These are phyloP conservation scores for Hypoxylon sp. DNA, from an alignment of 2,329 filamentous ascomycete genomes.

Conservation along the genomic window DNA sequence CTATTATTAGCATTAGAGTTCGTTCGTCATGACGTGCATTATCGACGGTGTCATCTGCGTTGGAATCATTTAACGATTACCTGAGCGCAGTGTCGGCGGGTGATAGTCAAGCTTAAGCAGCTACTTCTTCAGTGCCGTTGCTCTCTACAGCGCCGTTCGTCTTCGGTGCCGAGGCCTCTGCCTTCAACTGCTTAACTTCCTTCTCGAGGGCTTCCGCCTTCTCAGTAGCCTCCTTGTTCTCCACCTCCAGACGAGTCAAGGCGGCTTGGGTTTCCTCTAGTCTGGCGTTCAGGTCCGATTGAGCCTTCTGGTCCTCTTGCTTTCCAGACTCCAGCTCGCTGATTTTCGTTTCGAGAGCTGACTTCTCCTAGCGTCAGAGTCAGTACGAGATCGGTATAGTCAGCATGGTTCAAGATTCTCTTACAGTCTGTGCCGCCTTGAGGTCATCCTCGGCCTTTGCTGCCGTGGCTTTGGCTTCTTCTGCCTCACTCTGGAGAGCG, in stretches of 20 bases:
- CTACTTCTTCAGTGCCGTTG: conserved; percentile 30
- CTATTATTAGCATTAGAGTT: conserved; percentile 48
- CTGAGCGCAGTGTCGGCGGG: conserved; percentile 29
- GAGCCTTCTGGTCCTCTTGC: conserved; percentile 40
- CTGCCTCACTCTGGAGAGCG: conserved; percentile 50
- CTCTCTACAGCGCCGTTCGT: conserved; percentile 31
- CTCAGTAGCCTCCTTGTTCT: conserved; percentile 44
- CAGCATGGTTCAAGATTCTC: conserved; percentile 9
- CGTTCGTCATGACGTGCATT: conserved; percentile 33
- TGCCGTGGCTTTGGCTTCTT: conserved; percentile 55
- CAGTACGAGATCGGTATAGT: conserved; percentile 1
- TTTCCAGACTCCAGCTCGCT: conserved; percentile 44
- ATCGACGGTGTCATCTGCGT: conserved; percentile 28
- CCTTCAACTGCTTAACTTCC: conserved; percentile 40
- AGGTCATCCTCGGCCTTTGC: conserved; percentile 56
- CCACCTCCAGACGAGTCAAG: conserved; percentile 43
- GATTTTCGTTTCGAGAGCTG: conserved; percentile 45
- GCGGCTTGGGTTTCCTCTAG: conserved; percentile 37
- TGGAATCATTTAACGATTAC: conserved; percentile 40
- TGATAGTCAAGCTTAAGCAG: conserved; percentile 24
- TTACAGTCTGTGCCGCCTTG: conserved; percentile 51
- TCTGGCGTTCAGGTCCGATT: conserved; percentile 41
- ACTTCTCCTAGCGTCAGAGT: conserved; percentile 45
- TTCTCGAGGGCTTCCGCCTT: conserved; percentile 44
- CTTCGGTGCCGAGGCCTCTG: conserved; percentile 30